phyloP scores from a whole-genome alignment of 805 yeast species.

The Hanseniaspora occidentalis region DNA sequence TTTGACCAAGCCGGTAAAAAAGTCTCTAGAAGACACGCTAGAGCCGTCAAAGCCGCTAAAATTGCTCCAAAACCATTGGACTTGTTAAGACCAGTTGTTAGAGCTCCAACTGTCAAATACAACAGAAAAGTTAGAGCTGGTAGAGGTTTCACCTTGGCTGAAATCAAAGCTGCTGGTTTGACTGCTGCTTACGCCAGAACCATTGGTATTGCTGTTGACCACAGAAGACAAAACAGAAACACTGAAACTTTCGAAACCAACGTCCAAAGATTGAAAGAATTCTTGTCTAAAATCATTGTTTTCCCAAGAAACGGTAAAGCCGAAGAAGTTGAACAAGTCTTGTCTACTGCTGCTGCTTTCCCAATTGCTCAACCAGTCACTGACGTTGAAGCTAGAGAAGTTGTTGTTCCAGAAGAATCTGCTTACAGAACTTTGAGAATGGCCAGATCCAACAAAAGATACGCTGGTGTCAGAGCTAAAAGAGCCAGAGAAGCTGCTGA shows the following conservation, averaged over 20 bases:
- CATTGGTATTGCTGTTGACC: conserved; percentile 97
- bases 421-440: conserved; percentile 93
- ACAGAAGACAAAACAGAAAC: conserved; percentile 98
- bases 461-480: conserved; percentile 94
- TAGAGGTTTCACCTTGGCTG: conserved; percentile 97
- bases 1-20: conserved; percentile 99
- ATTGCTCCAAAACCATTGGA: conserved; percentile 98
- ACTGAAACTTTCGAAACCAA: conserved; percentile 89
- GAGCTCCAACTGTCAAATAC: conserved; percentile 98
- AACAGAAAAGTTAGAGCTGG: conserved; percentile 99
- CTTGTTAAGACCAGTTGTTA: conserved; percentile 90
- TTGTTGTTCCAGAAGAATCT: conserved; percentile 56
- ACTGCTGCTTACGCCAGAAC: conserved; percentile 94
- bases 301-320: conserved; percentile 87
- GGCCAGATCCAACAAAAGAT: conserved; percentile 90
- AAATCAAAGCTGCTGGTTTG: conserved; percentile 95
- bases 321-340: conserved; percentile 68
- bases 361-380: conserved; percentile 74
- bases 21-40: conserved; percentile 89
- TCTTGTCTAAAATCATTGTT: conserved; percentile 89
- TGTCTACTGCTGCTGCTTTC: conserved; percentile 67
- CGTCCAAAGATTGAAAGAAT: conserved; percentile 93
- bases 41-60: conserved; percentile 87
- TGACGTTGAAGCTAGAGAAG: conserved; percentile 81
- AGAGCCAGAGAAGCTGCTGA: conserved; percentile 95